Evolutionary conservation across 2,329 filamentous ascomycete genomes (phyloP), one percentile per base, ranked within the genome.

Genomic region (Penicillium sp.): DNA sequence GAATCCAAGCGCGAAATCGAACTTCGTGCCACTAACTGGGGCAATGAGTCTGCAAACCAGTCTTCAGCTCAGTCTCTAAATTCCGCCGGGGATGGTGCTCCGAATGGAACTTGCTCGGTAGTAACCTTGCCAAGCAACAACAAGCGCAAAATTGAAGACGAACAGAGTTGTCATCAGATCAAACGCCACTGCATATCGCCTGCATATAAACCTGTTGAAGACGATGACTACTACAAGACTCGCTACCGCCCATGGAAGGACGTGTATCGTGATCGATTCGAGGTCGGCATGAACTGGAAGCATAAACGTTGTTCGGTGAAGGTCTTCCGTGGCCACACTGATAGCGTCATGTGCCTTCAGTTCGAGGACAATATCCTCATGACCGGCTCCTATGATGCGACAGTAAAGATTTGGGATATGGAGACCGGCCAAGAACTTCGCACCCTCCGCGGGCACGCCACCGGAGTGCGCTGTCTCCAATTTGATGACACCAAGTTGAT

Each of bases 241-340:
- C 71, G 74, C 18, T 75, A 75, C 55, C 75, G 91, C 24, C 91
- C 88, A 0, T 99, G 94, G 94, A 99, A 99, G 73, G 91, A 96
- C 55, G 90, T 99, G 1, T 99, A 99, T 77, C 89, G 91, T 58
- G 93, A 97, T 70, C 85, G 90, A 13, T 97, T 93, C 80, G 94
- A 93, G 70, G 91, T 99, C 41, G 93, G 94, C 45, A 94, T 88
- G 54, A 97, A 97, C 70, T 99, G 94, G 94, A 96, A 96, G 70
- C 91, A 96, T 58, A 93, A 94, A 3, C 86, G 93, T 30, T 97
- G 88, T 74, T 87, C 87, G 6, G 88, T 90, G 60, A 91, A 88
- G 67, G 84, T 89, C 10, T 91, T 99, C 71, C 87, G 87, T 61
- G 93, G 92, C 1, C 88, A 97, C 71, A 87, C 84, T 9, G 97